Percentiles rank a stretch among this genome's conserved stretches.
Conservation (phyloP, 2,329 filamentous ascomycete genomes). For the Chaetomiaceae sp. region DNA sequence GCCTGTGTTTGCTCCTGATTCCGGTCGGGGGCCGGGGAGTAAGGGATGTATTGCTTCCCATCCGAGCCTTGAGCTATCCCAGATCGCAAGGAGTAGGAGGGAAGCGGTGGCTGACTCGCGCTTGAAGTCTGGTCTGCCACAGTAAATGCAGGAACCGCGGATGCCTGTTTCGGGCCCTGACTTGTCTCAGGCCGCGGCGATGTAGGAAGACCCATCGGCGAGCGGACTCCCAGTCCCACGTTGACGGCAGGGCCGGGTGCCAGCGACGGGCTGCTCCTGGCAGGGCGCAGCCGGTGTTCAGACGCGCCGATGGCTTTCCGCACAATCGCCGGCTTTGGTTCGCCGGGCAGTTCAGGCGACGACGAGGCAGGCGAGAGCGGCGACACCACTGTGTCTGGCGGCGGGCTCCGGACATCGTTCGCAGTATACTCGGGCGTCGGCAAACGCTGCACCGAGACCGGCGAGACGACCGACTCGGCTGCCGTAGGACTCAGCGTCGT, state of each 20-base stretch:
- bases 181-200: slow-evolving; percentile 19
- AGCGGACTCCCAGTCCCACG: slow-evolving; percentile 10
- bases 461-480: slow-evolving; percentile 12
- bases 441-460: slow-evolving; percentile 30
- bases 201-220: slow-evolving; percentile 19
- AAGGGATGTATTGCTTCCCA: slow-evolving; percentile 2
- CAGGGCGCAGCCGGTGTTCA: slow-evolving; percentile 18
- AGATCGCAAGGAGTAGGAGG: not conserved
- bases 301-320: slow-evolving; percentile 13
- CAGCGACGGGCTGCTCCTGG: slow-evolving; percentile 17
- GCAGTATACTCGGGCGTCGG: slow-evolving; percentile 46
- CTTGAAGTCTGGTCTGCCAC: slow-evolving; percentile 18
- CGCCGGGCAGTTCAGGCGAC: slow-evolving; percentile 34
- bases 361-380: slow-evolving; percentile 43
- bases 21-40: slow-evolving; percentile 1
- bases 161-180: slow-evolving; percentile 9
- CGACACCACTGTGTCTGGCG: slow-evolving; percentile 33
- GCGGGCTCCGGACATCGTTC: slow-evolving; percentile 35
- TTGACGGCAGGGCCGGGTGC: slow-evolving; percentile 9
- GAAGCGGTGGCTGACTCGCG: slow-evolving; percentile 29
- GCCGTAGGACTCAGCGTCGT: slow-evolving; percentile 9
- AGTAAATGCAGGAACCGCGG: slow-evolving; percentile 23
- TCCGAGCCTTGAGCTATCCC: not conserved
- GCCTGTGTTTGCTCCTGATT: not conserved
- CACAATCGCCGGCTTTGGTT: slow-evolving; percentile 8